phyloP scores from a whole-genome alignment of 75 land plant genomes.

The Azolla pinnata region DNA sequence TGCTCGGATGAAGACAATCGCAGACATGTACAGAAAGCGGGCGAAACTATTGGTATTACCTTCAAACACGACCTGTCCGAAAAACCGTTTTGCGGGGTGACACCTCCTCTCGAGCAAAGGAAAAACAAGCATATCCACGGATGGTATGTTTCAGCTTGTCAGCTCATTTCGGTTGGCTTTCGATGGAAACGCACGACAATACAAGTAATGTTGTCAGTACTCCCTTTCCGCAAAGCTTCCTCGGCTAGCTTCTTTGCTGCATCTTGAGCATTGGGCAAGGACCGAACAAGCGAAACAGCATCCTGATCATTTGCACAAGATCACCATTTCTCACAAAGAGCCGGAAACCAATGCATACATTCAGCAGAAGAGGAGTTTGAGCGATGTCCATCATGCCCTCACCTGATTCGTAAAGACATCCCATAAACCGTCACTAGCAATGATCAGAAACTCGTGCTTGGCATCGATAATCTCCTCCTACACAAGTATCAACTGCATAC shows the following conservation, averaged over 20 bases:
- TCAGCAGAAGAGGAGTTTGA: not conserved
- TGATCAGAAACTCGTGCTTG: slow-evolving; percentile 72
- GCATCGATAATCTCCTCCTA: slow-evolving; percentile 72
- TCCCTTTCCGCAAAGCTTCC: slow-evolving; percentile 48
- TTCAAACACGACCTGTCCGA: no score
- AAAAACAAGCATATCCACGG: no score
- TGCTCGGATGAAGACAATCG: no score
- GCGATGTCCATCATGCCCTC: no score
- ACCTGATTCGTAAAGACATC: slow-evolving; percentile 96
- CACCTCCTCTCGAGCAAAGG: no score
- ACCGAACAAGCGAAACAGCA: slow-evolving; percentile 45
- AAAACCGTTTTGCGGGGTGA: no score
- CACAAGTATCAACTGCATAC: not conserved
- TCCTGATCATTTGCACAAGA: slow-evolving; percentile 32
- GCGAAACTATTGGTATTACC: no score
- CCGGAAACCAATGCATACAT: not conserved
- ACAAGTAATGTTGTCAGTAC: slow-evolving; percentile 66
- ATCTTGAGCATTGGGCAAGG: slow-evolving; percentile 39
- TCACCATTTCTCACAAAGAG: not conserved
- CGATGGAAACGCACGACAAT: slow-evolving; percentile 46
- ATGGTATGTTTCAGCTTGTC: no score
- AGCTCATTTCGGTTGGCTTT: no score
- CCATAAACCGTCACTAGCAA: slow-evolving; percentile 93
- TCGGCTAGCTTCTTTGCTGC: slow-evolving; percentile 42
- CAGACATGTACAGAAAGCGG: no score